phyloP scores from a whole-genome alignment of 352 stramenopile genomes.

The Globisporangium barbulae region DNA sequence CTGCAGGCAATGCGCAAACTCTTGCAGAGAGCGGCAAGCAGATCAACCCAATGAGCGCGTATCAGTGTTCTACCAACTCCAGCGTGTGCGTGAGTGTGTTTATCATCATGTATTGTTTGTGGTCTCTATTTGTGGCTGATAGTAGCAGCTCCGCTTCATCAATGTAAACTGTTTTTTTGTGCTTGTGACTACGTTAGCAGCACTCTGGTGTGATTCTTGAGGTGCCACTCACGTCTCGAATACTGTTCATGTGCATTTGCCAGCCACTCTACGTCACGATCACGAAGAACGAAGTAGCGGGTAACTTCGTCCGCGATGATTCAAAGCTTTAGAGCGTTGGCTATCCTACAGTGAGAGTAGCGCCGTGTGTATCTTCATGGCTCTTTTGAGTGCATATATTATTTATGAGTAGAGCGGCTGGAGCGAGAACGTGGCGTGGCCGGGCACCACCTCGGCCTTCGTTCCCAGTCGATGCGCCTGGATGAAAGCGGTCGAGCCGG shows the following conservation, averaged over 20 bases:
- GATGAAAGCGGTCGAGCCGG: conserved; percentile 93
- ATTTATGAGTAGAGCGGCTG: conserved; percentile 15
- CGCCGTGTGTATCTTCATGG: background rate
- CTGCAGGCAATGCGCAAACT: background rate
- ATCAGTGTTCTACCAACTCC: background rate
- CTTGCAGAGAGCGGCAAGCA: background rate
- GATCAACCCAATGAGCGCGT: background rate
- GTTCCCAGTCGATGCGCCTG: conserved; percentile 74
- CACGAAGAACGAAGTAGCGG: no score
- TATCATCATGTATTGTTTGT: background rate
- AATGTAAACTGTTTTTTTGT: no score
- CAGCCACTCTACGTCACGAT: no score
- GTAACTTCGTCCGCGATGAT: no score
- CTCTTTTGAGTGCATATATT: background rate
- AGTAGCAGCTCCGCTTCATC: no score
- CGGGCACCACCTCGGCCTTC: conserved; percentile 71
- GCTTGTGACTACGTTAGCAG: no score
- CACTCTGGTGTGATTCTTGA: no score
- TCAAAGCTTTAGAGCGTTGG: no score
- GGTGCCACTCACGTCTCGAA: no score
- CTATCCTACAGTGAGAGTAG: no score
- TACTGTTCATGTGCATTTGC: no score
- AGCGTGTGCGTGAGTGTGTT: background rate
- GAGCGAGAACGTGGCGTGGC: conserved; percentile 35
- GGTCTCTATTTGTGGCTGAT: no score